Evolutionary conservation across 2,329 filamentous ascomycete species (phyloP), one percentile per base, ranked within the genome.

Genomic region (Ophiostoma angusticollis): DNA sequence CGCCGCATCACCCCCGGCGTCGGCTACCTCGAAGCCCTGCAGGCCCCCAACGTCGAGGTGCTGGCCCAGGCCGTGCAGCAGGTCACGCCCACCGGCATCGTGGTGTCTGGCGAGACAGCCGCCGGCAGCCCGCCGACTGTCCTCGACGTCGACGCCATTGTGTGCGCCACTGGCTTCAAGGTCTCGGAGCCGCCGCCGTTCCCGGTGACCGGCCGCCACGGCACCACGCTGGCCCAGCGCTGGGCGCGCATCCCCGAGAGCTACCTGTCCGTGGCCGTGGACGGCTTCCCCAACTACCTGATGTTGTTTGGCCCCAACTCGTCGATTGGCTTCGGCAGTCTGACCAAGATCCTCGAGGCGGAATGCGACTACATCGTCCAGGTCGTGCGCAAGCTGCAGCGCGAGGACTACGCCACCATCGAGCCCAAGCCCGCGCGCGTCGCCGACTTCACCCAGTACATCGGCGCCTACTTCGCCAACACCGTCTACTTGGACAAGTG

Each of bases 231-330:
- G 4, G 38, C 50, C 3, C 45, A 59, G 13, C 58, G 59, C 24
- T 70, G 63, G 58, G 47, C 45, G 6, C 47, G 51, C 2, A 49
- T 56, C 24, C 58, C 63, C 2, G 57, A 63, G 29, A 56, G 57
- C 14, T 71, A 69, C 48, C 55, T 71, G 4, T 61, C 61, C 2
- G 36, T 70, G 1, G 58, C 61, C 14, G 58, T 63, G 27, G 63
- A 67, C 47, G 52, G 54, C 5, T 69, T 70, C 47, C 67, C 67
- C 4, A 71, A 70, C 54, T 59, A 61, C 43, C 57, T 70, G 31
- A 58, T 68, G 49, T 58, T 67, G 50, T 58, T 65, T 31, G 67
- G 67, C 0, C 67, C 67, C 28, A 70, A 69, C 51, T 59, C 57
- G 16, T 58, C 58, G 29, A 61, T 68, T 41, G 66, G 66, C 16